Conservation (phyloP, 2,329 filamentous ascomycete genomes). For the Zopfia rhizophila region DNA sequence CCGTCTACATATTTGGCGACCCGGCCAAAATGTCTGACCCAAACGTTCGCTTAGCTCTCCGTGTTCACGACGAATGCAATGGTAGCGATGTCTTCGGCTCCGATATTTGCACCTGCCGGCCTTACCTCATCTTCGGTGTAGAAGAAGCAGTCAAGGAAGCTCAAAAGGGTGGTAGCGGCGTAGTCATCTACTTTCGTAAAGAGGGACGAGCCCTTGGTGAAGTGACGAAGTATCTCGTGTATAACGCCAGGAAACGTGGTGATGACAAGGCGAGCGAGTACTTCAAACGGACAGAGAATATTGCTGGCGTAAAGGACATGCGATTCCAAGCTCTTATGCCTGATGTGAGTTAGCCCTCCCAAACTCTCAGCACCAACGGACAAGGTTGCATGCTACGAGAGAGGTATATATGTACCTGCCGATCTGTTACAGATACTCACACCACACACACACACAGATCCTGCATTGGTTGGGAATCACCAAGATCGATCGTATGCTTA, state of each 20-base stretch:
- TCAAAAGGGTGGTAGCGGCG: conserved; percentile 90
- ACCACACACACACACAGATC: conserved; percentile 62
- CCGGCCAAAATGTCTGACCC: conserved; percentile 93
- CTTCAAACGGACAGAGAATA: conserved; percentile 97
- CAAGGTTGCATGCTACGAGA: no score
- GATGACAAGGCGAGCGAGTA: conserved; percentile 86
- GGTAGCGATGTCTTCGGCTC: conserved; percentile 97
- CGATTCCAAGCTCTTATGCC: conserved; percentile 98
- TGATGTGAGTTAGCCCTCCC: conserved; percentile 69
- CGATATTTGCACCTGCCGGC: conserved; percentile 96
- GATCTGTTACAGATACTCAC: conserved; percentile 23
- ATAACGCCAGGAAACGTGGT: conserved; percentile 82
- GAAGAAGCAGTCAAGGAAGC: conserved; percentile 98
- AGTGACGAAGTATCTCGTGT: conserved; percentile 87
- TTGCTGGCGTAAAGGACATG: conserved; percentile 96
- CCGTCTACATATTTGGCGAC: conserved; percentile 97
- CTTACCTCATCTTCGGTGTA: conserved; percentile 96
- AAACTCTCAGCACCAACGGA: no score
- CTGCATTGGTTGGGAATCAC: conserved; percentile 98
- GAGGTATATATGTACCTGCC: conserved; percentile 15
- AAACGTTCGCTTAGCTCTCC: conserved; percentile 80
- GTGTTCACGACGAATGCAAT: conserved; percentile 91
- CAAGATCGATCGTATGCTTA: conserved; percentile 98
- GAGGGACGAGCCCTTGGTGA: conserved; percentile 94
- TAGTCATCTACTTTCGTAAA: conserved; percentile 99